phyloP scores from a whole-genome alignment of 169 alveolate genomes.

The Plasmodium chabaudi region DNA sequence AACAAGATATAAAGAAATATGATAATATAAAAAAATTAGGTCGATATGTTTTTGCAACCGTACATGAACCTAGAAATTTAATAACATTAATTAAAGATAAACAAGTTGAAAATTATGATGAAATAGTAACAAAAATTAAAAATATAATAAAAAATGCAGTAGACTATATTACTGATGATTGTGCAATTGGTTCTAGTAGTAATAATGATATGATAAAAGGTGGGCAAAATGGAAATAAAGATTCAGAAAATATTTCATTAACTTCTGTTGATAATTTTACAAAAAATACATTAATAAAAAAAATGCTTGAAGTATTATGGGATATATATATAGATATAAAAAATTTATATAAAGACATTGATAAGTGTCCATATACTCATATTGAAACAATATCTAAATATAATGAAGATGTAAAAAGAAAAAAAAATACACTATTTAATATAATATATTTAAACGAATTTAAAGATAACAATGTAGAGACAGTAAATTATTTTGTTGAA shows the following conservation, averaged over 20 bases:
- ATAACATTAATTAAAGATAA: constrained; percentile 41
- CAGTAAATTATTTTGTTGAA: constrained; percentile 4
- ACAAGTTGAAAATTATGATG: constrained; percentile 33
- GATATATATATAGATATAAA: constrained; percentile 69
- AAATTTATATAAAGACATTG: constrained; percentile 61
- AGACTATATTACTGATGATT: not conserved
- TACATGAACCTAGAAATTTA: constrained; percentile 74
- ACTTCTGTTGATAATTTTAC: not conserved
- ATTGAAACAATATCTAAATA: constrained; percentile 66
- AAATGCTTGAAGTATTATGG: constrained; percentile 64
- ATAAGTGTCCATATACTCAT: constrained; percentile 67
- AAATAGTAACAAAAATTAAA: constrained; percentile 31
- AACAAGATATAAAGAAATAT: constrained; percentile 27
- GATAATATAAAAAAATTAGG: constrained; percentile 57
- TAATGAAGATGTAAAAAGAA: constrained; percentile 62
- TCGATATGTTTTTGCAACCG: constrained; percentile 64
- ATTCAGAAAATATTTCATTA: not conserved
- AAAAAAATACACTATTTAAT: constrained; percentile 37
- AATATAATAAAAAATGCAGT: constrained; percentile 23
- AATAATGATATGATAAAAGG: not conserved
- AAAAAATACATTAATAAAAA: constrained; percentile 25
- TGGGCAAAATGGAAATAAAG: not conserved
- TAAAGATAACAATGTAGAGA: not conserved
- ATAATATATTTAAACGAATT: constrained; percentile 28
- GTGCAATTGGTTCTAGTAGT: not conserved